Conservation (phyloP, 2,329 filamentous ascomycete genomes). For the Paecilomyces sp. region DNA sequence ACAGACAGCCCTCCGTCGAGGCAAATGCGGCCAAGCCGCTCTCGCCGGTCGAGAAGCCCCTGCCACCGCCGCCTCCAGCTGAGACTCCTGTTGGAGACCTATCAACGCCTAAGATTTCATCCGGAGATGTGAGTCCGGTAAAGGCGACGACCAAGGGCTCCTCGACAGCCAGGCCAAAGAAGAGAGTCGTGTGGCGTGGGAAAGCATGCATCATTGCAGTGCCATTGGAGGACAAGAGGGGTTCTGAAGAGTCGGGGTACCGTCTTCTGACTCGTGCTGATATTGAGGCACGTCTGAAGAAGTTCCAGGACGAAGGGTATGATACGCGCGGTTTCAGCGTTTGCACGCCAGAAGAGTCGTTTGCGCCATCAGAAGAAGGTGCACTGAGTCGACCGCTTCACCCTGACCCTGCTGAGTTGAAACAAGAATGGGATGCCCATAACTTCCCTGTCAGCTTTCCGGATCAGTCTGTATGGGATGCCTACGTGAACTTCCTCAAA, state of each 20-base stretch:
- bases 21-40: conserved; percentile 11
- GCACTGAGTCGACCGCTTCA: conserved; percentile 37
- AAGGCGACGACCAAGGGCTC: conserved; percentile 7
- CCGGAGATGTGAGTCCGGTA: conserved; percentile 6
- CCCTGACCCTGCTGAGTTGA: conserved; percentile 33
- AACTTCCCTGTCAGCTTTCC: conserved; percentile 35
- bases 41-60: conserved; percentile 31
- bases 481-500: conserved; percentile 73
- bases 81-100: conserved; percentile 10
- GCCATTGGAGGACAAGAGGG: conserved; percentile 60
- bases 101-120: conserved; percentile 1
- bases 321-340: conserved; percentile 35
- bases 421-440: conserved; percentile 25
- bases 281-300: conserved; percentile 29
- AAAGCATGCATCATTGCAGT: conserved; percentile 67
- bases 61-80: conserved; percentile 29
- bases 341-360: conserved; percentile 19
- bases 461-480: conserved; percentile 56
- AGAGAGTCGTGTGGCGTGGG: conserved; percentile 67
- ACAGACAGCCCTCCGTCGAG: conserved; percentile 14
- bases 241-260: conserved; percentile 36
- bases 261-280: conserved; percentile 33
- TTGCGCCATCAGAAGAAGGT: conserved; percentile 20
- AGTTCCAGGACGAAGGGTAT: conserved; percentile 38
- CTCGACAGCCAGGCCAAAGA: conserved; percentile 45